Evolutionary conservation across 768 basidiomycete genomes (phyloP), one percentile per base, ranked within the genome.

Genomic region (Flagelloscypha sp.): DNA sequence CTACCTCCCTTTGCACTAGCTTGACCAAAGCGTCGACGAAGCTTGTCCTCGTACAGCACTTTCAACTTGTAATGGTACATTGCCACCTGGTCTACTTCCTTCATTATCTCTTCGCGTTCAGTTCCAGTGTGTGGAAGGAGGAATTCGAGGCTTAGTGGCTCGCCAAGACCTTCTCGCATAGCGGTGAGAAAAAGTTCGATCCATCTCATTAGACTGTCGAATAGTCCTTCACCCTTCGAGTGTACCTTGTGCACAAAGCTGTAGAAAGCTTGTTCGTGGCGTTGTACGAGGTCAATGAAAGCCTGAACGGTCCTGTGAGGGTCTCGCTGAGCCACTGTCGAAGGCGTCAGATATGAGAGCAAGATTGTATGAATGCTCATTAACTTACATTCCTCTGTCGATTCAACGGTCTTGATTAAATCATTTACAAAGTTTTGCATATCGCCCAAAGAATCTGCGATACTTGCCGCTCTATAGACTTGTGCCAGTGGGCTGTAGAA

Each of bases 201-300:
- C 95, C 95, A 99, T 24, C 69, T 74, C 90, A 97, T 97, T 38
- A 99, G 76, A 49, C 72, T 76, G 50, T 92, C 84, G 56, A 99
- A 99, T 9, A 99, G 70, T 15, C 81, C 84, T 50, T 92, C 84
- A 23, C 95, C 95, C 54, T 97, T 97, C 29, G 89, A 82, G 52
- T 99, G 95, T 2, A 99, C 95, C 48, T 94, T 95, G 73, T 99
- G 90, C 18, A 99, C 93, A 53, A 99, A 99, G 39, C 71, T 69
- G 66, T 99, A 99, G 64, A 98, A 98, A 0, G 89, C 62, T 51
- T 93, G 88, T 48, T 98, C 92, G 56, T 99, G 95, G 10, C 95
- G 76, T 49, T 84, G 75, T 21, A 99, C 83, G 16, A 99, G 78
- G 53, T 89, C 78, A 44, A 98, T 89, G 53, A 98, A 98, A 2